These are phyloP conservation scores for Dioscorea cayenensis DNA, from an alignment of 116 monocot species.

Conservation along the genomic window DNA sequence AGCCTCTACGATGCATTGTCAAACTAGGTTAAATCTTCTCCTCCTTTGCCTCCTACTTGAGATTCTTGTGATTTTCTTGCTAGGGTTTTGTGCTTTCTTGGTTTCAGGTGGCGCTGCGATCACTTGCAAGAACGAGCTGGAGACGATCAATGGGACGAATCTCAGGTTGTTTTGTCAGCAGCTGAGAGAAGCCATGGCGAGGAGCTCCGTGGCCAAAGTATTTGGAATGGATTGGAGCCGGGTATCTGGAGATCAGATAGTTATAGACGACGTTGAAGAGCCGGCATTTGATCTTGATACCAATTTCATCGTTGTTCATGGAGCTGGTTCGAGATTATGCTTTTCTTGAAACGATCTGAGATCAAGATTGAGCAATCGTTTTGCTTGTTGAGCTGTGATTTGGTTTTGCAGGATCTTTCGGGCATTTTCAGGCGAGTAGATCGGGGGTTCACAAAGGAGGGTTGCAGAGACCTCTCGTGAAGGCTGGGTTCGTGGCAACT, in stretches of 20 bases:
- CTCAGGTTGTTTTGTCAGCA: slow-evolving; percentile 58
- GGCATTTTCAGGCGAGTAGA: slow-evolving; percentile 94
- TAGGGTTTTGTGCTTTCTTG: not conserved
- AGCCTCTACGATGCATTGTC: slow-evolving; percentile 79
- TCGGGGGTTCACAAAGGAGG: slow-evolving; percentile 97
- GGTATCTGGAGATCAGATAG: slow-evolving; percentile 12
- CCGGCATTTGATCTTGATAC: slow-evolving; percentile 19
- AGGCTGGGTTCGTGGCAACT: slow-evolving; percentile 98
- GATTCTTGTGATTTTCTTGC: not conserved
- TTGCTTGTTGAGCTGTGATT: not conserved
- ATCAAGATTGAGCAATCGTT: not conserved
- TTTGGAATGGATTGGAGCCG: slow-evolving; percentile 82
- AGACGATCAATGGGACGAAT: slow-evolving; percentile 70
- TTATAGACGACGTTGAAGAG: slow-evolving; percentile 14
- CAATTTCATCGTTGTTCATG: slow-evolving; percentile 68
- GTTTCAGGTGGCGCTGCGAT: slow-evolving; percentile 85
- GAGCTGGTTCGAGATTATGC: slow-evolving; percentile 41
- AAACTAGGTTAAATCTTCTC: slow-evolving; percentile 58
- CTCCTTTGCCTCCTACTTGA: not conserved
- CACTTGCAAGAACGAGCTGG: slow-evolving; percentile 84
- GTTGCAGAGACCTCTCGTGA: slow-evolving; percentile 67
- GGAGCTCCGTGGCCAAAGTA: slow-evolving; percentile 9
- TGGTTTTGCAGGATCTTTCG: slow-evolving; percentile 71
- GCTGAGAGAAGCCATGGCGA: slow-evolving; percentile 54
- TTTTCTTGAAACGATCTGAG: not conserved